Evolutionary conservation across 2,329 filamentous ascomycete genomes (phyloP), one percentile per base, ranked within the genome.

Genomic region (Phyllosticta ampelicida): DNA sequence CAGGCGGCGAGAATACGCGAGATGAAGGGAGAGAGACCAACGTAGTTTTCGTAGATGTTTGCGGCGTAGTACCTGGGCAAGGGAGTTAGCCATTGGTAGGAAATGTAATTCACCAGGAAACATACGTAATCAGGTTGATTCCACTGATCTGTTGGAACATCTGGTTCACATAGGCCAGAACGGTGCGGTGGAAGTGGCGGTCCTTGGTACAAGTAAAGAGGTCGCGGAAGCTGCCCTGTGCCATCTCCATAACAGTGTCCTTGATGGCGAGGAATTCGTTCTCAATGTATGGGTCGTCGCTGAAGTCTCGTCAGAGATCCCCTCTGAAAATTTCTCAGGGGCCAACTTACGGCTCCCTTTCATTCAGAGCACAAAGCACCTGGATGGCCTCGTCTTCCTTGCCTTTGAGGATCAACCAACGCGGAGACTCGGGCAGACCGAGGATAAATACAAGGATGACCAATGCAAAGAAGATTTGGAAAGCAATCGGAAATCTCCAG

Each of bases 161-260:
- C 65, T 81, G 79, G 67, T 81, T 81, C 68, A 80, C 75, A 62
- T 81, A 81, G 61, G 77, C 80, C 23, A 82, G 73, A 11, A 78
- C 66, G 9, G 77, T 78, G 57, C 80, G 78, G 68, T 82, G 80
- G 61, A 82, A 73, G 67, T 82, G 77, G 49, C 79, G 75, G 65
- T 82, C 74, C 61, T 80, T 77, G 60, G 72, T 75, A 75, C 80
- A 80, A 61, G 78, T 82, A 69, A 84, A 84, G 60, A 84, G 75
- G 61, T 84, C 81, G 5, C 68, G 67, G 69, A 83, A 83, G 23
- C 71, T 74, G 23, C 78, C 71, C 70, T 79, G 64, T 0, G 67
- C 66, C 68, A 71, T 71, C 57, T 72, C 69, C 36, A 71, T 65
- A 4, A 68, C 69, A 4, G 70, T 70, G 54, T 73, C 70, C 59